phyloP scores from a whole-genome alignment of 2,329 filamentous ascomycete species.

The Curvularia spicifera region DNA sequence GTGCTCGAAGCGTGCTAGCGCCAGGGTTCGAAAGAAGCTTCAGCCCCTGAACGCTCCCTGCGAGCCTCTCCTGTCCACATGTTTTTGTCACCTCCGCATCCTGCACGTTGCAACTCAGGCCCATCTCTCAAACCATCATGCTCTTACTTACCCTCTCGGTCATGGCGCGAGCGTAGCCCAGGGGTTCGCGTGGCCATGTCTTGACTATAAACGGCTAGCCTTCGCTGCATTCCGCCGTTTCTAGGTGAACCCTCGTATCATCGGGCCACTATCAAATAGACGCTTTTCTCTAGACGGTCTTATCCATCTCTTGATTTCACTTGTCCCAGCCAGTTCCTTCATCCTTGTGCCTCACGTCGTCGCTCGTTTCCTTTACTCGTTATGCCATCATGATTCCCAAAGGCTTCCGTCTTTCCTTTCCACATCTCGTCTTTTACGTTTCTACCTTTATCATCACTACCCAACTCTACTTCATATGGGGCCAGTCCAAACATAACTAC shows the following conservation, averaged over 20 bases:
- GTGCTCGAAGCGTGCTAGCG: constrained; percentile 19
- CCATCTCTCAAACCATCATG: constrained; percentile 22
- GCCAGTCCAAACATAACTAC: constrained; percentile 29
- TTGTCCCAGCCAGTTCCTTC: constrained; percentile 18
- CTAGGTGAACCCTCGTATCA: constrained; percentile 20
- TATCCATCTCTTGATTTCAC: constrained; percentile 27
- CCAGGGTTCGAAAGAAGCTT: constrained; percentile 17
- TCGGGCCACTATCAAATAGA: constrained; percentile 14
- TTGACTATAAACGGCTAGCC: constrained; percentile 25
- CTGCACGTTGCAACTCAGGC: constrained; percentile 5
- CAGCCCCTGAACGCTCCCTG: constrained; percentile 18
- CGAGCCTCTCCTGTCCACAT: constrained; percentile 25
- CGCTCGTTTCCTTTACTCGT: constrained; percentile 25
- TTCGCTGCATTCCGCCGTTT: constrained; percentile 24
- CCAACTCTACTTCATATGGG: constrained; percentile 41
- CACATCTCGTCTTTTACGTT: constrained; percentile 39
- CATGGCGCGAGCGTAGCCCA: constrained; percentile 23
- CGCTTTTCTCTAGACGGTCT: constrained; percentile 24
- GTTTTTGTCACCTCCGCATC: constrained; percentile 23
- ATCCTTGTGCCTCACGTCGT: constrained; percentile 9
- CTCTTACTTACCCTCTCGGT: constrained; percentile 23
- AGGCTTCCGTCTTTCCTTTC: constrained; percentile 35
- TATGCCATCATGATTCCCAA: constrained; percentile 45
- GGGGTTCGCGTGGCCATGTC: constrained; percentile 22
- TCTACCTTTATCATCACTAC: constrained; percentile 39